A percentile compares a stretch with the other conserved stretches of the same genome.
Conservation (phyloP, 2,329 filamentous ascomycete genomes). For the Monosporascus sp. region DNA sequence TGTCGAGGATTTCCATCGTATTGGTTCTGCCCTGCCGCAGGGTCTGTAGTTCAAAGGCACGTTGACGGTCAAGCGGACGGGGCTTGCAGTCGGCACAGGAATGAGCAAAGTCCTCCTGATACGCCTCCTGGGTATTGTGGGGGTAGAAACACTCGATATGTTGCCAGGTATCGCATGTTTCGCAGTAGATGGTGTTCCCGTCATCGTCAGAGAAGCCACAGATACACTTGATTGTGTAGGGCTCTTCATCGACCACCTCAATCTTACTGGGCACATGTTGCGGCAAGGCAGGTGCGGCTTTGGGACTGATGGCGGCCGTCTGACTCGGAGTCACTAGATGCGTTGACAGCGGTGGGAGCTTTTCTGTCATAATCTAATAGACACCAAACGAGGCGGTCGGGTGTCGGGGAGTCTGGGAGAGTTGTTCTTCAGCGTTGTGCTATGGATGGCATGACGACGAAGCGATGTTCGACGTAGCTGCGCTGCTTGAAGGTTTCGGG, state of each 20-base stretch:
- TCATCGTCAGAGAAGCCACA: constrained; percentile 92
- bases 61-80: constrained; percentile 64
- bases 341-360: constrained; percentile 46
- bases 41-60: constrained; percentile 68
- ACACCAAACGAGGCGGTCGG: constrained; percentile 36
- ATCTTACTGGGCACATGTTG: constrained; percentile 41
- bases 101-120: constrained; percentile 70
- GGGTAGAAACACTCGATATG: constrained; percentile 96
- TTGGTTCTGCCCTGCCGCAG: constrained; percentile 46
- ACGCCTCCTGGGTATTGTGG: constrained; percentile 63
- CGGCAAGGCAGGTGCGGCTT: constrained; percentile 29
- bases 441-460: constrained; percentile 56
- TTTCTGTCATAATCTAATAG: constrained; percentile 59
- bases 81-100: constrained; percentile 87
- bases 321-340: constrained; percentile 53
- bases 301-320: constrained; percentile 35
- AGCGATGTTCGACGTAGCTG: constrained; percentile 36
- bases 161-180: constrained; percentile 95
- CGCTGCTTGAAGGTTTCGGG: constrained; percentile 7
- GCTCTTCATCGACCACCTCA: constrained; percentile 67
- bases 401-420: constrained; percentile 18
- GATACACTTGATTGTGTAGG: constrained; percentile 96
- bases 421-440: constrained; percentile 42
- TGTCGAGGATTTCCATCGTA: constrained; percentile 49
- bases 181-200: constrained; percentile 95